Evolutionary conservation across 371 early-diverging fungal species (phyloP).

Genomic region (Thermomucor indicae-seudaticae): DNA sequence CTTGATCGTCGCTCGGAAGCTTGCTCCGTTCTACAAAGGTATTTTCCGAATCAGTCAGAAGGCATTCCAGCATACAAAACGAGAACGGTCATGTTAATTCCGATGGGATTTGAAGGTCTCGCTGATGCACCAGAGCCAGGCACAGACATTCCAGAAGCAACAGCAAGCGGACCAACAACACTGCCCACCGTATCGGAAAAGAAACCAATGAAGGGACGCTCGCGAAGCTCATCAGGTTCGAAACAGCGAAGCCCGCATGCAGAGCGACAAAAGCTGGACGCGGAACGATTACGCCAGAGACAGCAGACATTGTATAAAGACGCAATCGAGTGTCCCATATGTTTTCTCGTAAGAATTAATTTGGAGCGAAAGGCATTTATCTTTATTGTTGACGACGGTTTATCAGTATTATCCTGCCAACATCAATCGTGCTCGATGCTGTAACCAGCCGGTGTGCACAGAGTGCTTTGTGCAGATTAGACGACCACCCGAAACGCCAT

Average conservation of each 20-base stretch:
- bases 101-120: constrained; percentile 14
- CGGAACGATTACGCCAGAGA: constrained; percentile 15
- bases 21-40: constrained; percentile 91
- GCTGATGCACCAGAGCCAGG: constrained; percentile 38
- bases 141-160: not conserved
- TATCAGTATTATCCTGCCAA: constrained; percentile 92
- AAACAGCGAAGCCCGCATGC: too few relatives aligned
- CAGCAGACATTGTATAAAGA: constrained; percentile 52
- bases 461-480: constrained; percentile 95
- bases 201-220: too few relatives aligned
- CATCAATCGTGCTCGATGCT: constrained; percentile 90
- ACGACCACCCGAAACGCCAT: constrained; percentile 58
- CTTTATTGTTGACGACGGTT: too few relatives aligned
- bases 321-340: constrained; percentile 92
- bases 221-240: too few relatives aligned
- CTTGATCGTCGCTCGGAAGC: constrained; percentile 69
- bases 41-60: constrained; percentile 8
- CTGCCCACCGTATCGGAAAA: too few relatives aligned
- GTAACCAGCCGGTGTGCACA: constrained; percentile 93
- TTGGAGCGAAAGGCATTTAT: not conserved
- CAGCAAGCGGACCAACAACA: not conserved
- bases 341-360: constrained; percentile 21
- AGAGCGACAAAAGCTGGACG: constrained; percentile 1
- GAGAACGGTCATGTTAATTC: too few relatives aligned
- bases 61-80: not conserved